phyloP scores from a whole-genome alignment of 257 asterid genomes.

The Penstemon davidsonii region DNA sequence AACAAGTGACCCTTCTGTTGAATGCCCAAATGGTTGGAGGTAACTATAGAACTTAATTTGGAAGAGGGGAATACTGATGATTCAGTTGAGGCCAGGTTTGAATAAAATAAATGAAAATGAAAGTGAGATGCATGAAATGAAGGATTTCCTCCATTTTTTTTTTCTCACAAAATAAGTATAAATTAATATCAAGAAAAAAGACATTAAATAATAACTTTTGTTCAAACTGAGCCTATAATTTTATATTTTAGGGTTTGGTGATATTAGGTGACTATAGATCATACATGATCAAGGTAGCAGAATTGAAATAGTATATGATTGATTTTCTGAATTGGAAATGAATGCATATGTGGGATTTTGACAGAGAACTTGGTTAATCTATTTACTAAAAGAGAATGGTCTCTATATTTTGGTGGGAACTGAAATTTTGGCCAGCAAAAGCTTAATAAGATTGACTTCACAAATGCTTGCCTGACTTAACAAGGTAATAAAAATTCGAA shows the following conservation, averaged over 20 bases:
- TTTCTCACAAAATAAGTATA: no score
- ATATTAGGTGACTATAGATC: conserved; percentile 9
- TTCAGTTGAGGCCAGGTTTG: no score
- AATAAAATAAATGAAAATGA: background rate
- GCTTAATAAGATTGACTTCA: background rate
- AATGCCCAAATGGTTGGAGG: background rate
- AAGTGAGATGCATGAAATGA: no score
- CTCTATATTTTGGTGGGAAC: conserved; percentile 8
- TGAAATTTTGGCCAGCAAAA: conserved; percentile 1
- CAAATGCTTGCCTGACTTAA: background rate
- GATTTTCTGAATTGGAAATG: background rate
- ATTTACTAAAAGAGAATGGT: background rate
- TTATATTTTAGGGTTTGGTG: background rate
- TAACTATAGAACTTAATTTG: background rate
- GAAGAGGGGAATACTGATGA: no score
- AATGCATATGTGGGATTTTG: background rate
- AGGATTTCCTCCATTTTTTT: no score
- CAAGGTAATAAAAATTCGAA: background rate
- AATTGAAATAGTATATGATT: no score
- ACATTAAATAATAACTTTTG: background rate
- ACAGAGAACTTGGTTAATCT: background rate
- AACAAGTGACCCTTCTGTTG: background rate
- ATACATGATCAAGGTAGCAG: background rate
- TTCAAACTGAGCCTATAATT: background rate
- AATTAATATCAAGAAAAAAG: no score